These are phyloP conservation scores for Acanthamoeba lugdunensis DNA, from an alignment of 208 protist genomes.

Conservation along the genomic window DNA sequence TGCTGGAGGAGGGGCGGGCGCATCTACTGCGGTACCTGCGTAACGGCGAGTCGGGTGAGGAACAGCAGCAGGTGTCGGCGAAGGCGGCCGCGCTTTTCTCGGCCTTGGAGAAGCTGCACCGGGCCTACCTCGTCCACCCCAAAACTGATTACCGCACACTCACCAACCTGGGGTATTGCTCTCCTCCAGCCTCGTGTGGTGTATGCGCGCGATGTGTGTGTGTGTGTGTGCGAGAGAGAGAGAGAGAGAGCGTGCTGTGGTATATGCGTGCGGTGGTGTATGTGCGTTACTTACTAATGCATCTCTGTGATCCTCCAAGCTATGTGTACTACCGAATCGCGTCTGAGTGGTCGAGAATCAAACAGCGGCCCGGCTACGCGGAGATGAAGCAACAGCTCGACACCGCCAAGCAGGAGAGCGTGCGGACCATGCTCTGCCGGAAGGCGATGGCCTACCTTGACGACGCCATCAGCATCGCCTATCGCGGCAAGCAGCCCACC, in stretches of 20 bases:
- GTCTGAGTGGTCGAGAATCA: neutral
- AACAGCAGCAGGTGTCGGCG: neutral
- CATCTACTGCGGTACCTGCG: neutral
- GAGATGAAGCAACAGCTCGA: neutral
- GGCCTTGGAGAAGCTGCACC: neutral
- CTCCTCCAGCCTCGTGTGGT: neutral
- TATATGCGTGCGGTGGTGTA: too few species aligned
- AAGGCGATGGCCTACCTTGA: neutral
- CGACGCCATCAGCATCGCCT: constrained; percentile 1
- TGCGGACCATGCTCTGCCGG: neutral
- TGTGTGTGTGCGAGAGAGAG: neutral
- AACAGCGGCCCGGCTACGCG: neutral
- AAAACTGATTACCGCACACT: constrained; percentile 33
- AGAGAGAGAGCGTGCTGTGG: too few species aligned
- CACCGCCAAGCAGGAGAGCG: neutral
- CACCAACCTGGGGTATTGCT: neutral
- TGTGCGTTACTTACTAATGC: too few species aligned
- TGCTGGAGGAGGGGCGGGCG: constrained; percentile 5
- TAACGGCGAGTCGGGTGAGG: neutral
- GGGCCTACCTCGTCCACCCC: neutral
- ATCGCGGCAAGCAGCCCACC: neutral
- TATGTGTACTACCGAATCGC: neutral
- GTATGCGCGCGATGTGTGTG: neutral
- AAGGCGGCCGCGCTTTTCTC: neutral
- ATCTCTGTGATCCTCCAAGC: neutral